Base-by-base conservation (phyloP, 371 early-diverging fungal genomes). In the Mucor racemosus region DNA sequence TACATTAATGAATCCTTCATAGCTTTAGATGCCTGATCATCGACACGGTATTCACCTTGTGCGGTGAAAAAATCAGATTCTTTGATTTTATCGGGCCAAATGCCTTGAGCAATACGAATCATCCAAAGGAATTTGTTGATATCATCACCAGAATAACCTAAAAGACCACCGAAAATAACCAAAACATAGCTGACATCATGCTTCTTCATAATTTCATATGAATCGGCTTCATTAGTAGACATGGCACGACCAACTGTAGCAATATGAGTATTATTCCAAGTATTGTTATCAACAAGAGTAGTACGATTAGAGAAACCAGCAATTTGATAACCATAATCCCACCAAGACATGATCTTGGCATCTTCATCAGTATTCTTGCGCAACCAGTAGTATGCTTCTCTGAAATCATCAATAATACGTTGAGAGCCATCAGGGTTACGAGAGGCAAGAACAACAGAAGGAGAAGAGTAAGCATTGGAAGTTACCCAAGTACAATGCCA, bases 261-360 rank as follows among this genome's bases (percentile, higher is more conserved):
- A 76, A 99, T 99, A 72, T 99, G 99, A 4, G 98, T 97, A 86
- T 99, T 99, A 88, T 99, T 99, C 99, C 99, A 99, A 1, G 99
- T 99, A 79, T 99, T 99, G 90, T 99, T 99, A 83, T 99, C 99
- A 21, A 99, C 99, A 33, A 99, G 81, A 0, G 96, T 96, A 0
- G 97, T 92, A 35, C 99, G 90, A 75, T 98, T 94, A 33, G 99
- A 93, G 96, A 99, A 96, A 40, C 99, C 99, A 0, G 99, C 96
- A 71, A 99, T 95, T 85, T 99, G 99, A 81, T 99, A 99, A 8
- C 99, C 99, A 74, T 99, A 99, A 84, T 99, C 99, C 99, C 99
- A 99, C 99, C 99, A 99, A 11, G 98, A 93, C 86, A 99, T 86
- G 69, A 99, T 90, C 83, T 96, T 97, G 71, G 96, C 95, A 70